Evolutionary conservation across 306 rosid species (phyloP).

Genomic region (Sindora glabra): DNA sequence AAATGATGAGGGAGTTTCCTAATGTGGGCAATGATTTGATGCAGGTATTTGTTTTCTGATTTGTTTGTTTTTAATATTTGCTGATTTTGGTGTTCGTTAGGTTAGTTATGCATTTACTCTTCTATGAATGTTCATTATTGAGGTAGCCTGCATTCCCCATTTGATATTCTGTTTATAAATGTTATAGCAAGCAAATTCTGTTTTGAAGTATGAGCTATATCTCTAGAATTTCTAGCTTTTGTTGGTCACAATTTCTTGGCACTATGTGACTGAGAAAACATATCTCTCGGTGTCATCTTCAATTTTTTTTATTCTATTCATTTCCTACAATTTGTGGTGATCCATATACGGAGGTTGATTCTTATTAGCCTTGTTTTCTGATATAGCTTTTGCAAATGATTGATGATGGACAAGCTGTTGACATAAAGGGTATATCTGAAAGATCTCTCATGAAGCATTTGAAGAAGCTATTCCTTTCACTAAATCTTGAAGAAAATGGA

Average conservation of each 20-base stretch:
- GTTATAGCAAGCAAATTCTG: too few species aligned
- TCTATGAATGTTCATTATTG: too few species aligned
- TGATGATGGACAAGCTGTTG: slow-evolving; percentile 93
- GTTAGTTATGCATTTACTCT: neutral
- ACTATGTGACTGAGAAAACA: too few species aligned
- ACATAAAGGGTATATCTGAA: slow-evolving; percentile 79
- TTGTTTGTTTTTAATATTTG: neutral
- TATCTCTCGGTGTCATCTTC: too few species aligned
- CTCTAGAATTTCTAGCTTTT: neutral
- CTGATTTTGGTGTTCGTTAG: neutral
- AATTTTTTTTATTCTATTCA: neutral
- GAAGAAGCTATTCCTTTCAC: slow-evolving; percentile 62
- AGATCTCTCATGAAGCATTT: slow-evolving; percentile 48
- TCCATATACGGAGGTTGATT: neutral
- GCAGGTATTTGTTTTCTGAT: slow-evolving; percentile 34
- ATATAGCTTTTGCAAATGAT: slow-evolving; percentile 79
- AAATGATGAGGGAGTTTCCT: slow-evolving; percentile 62
- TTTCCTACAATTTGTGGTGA: neutral
- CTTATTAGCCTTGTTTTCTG: slow-evolving; percentile 2
- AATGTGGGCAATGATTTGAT: slow-evolving; percentile 61
- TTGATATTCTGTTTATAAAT: too few species aligned
- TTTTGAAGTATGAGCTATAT: too few species aligned
- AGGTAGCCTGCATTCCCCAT: too few species aligned
- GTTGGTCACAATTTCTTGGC: neutral
- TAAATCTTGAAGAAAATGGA: slow-evolving; percentile 59